phyloP scores from a whole-genome alignment of 805 yeast species.

The Candida broadrunensis region DNA sequence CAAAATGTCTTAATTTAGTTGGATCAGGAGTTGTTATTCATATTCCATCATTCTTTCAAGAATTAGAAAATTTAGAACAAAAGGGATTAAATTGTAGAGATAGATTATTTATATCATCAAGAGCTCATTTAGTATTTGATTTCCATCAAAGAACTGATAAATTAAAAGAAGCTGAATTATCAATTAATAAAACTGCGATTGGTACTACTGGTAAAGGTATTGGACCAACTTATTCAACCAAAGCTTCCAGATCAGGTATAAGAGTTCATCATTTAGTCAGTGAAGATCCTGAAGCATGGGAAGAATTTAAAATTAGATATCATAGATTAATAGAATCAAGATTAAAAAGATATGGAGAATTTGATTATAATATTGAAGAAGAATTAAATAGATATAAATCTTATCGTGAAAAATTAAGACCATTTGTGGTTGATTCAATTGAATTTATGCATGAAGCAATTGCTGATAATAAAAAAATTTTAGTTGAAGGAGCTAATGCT shows the following conservation, averaged over 20 bases:
- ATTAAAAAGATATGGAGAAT: slow-evolving; percentile 87
- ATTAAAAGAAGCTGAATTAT: slow-evolving; percentile 87
- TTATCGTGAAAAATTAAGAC: slow-evolving; percentile 71
- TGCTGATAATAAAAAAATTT: slow-evolving; percentile 72
- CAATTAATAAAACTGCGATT: slow-evolving; percentile 75
- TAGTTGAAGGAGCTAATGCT: slow-evolving; percentile 98
- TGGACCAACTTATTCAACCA: slow-evolving; percentile 97
- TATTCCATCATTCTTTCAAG: slow-evolving; percentile 88
- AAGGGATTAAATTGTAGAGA: slow-evolving; percentile 78
- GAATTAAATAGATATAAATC: slow-evolving; percentile 77
- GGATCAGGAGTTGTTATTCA: slow-evolving; percentile 98
- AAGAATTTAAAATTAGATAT: slow-evolving; percentile 77
- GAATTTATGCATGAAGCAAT: slow-evolving; percentile 79
- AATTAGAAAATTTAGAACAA: slow-evolving; percentile 72
- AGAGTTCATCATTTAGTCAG: slow-evolving; percentile 94
- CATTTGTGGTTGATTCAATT: slow-evolving; percentile 92
- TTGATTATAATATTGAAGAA: slow-evolving; percentile 79
- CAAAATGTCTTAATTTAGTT: slow-evolving; percentile 81
- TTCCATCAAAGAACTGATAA: slow-evolving; percentile 98
- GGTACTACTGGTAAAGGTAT: slow-evolving; percentile 99
- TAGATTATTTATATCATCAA: slow-evolving; percentile 82
- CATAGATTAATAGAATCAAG: slow-evolving; percentile 77
- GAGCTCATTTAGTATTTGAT: slow-evolving; percentile 96
- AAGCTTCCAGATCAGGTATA: slow-evolving; percentile 94
- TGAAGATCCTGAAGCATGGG: slow-evolving; percentile 90